Conservation (phyloP, 345 rosid genomes). For the Euphorbia lathyris region DNA sequence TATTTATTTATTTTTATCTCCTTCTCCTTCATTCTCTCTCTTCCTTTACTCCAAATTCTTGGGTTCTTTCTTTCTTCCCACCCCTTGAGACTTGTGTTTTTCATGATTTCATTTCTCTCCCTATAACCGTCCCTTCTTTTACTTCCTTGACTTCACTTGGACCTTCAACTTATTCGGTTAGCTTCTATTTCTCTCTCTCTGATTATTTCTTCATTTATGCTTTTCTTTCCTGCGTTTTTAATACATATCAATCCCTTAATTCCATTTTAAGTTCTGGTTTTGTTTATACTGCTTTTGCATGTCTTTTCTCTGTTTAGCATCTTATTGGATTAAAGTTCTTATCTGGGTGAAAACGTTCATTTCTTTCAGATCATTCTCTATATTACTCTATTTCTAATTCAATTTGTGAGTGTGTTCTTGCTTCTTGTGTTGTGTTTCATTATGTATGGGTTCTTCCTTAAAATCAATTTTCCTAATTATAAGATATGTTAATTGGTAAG, state of each 20-base stretch:
- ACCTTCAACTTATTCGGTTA: conserved; percentile 20
- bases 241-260: not conserved
- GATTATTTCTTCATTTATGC: not conserved
- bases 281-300: not conserved
- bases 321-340: not conserved
- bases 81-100: conserved; percentile 14
- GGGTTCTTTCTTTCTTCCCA: conserved; percentile 18
- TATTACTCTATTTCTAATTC: not conserved
- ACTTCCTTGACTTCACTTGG: conserved; percentile 30
- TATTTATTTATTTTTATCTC: not conserved
- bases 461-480: not conserved
- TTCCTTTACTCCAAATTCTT: conserved; percentile 30
- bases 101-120: conserved; percentile 10
- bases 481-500: not conserved
- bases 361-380: not conserved
- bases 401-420: not conserved
- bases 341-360: not conserved
- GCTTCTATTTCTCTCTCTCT: not conserved
- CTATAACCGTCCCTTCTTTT: conserved; percentile 30
- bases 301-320: not conserved
- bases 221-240: not conserved
- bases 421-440: too few species aligned
- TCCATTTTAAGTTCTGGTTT: not conserved
- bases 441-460: not conserved
- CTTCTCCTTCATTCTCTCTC: conserved; percentile 25